Percentiles rank a stretch among this genome's conserved stretches.
These are phyloP conservation scores for Astrothelium subdiscretum DNA, from an alignment of 495 filamentous ascomycete genomes.

Conservation along the genomic window DNA sequence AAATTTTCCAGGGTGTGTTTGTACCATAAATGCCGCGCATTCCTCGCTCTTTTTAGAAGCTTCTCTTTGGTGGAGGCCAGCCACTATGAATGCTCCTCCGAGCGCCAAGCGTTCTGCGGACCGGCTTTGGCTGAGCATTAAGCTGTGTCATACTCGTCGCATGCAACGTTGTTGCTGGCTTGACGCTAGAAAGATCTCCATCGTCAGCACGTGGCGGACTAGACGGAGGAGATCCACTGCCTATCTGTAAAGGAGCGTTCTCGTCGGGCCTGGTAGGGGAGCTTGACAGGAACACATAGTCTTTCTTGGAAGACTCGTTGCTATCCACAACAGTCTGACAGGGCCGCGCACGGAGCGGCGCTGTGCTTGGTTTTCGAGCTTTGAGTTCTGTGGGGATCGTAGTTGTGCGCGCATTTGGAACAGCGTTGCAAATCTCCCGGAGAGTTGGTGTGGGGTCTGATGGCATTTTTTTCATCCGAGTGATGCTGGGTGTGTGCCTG, in stretches of 20 bases:
- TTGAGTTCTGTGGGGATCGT: conserved; percentile 5
- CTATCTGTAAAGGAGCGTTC: background rate
- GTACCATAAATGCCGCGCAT: no score
- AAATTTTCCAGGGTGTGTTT: no score
- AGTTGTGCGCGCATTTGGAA: background rate
- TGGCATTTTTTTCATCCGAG: background rate
- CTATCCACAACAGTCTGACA: conserved; percentile 1
- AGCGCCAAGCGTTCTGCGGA: conserved; percentile 44
- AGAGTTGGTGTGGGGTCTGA: conserved; percentile 12
- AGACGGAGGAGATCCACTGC: background rate
- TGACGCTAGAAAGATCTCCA: conserved; percentile 8
- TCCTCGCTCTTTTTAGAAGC: conserved; percentile 25
- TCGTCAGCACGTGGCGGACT: conserved; percentile 5
- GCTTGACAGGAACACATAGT: conserved; percentile 36
- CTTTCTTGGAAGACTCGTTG: conserved; percentile 8
- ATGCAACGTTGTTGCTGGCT: conserved; percentile 38
- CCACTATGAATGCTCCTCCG: conserved; percentile 45
- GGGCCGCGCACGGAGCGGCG: conserved; percentile 15
- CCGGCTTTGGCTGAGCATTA: conserved; percentile 24
- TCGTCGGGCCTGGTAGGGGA: conserved; percentile 25
- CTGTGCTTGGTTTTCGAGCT: conserved; percentile 19
- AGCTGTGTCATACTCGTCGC: conserved; percentile 37
- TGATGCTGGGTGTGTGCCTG: background rate
- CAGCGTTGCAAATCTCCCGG: conserved; percentile 9
- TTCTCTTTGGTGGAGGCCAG: conserved; percentile 28